Percentiles rank a stretch among this genome's conserved stretches.
These are phyloP conservation scores for Neoarthrinium moseri DNA, from an alignment of 2,329 filamentous ascomycete species.

Conservation along the genomic window DNA sequence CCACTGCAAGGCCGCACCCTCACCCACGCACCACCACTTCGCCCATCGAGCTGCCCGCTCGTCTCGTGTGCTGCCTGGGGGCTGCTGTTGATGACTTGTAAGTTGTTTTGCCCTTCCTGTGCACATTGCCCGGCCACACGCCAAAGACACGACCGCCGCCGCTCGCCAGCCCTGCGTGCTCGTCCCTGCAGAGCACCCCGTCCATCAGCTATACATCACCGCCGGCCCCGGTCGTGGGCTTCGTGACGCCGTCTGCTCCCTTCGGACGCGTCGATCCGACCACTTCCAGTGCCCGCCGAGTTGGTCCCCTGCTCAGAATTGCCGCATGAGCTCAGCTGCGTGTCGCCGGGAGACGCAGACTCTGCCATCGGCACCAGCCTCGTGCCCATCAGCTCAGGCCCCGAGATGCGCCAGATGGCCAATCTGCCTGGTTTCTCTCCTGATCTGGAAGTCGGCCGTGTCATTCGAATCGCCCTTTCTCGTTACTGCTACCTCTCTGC, in stretches of 20 bases:
- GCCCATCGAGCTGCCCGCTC: conserved; percentile 11
- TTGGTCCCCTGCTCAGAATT: conserved; percentile 19
- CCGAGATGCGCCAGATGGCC: conserved; percentile 30
- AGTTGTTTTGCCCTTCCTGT: conserved; percentile 22
- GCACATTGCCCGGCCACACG: conserved; percentile 15
- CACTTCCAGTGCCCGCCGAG: conserved; percentile 23
- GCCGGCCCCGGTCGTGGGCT: conserved; percentile 27
- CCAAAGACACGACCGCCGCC: conserved; percentile 23
- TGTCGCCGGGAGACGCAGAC: conserved; percentile 34
- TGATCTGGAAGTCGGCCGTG: conserved; percentile 30
- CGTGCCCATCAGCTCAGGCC: conserved; percentile 42
- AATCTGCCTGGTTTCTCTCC: conserved; percentile 33
- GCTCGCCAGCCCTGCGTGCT: conserved; percentile 18
- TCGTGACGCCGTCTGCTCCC: conserved; percentile 21
- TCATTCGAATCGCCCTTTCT: conserved; percentile 31
- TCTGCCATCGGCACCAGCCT: conserved; percentile 46
- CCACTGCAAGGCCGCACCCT: conserved; percentile 13
- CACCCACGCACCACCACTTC: conserved; percentile 6
- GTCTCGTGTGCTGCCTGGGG: conserved; percentile 13
- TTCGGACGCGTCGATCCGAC: conserved; percentile 21
- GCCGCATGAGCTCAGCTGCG: conserved; percentile 15
- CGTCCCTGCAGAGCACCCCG: conserved; percentile 24
- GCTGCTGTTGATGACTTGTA: conserved; percentile 30
- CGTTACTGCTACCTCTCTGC: conserved; percentile 27
- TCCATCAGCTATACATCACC: conserved; percentile 25